phyloP scores from a whole-genome alignment of 805 yeast genomes.

The Wickerhamiella kazuoi region DNA sequence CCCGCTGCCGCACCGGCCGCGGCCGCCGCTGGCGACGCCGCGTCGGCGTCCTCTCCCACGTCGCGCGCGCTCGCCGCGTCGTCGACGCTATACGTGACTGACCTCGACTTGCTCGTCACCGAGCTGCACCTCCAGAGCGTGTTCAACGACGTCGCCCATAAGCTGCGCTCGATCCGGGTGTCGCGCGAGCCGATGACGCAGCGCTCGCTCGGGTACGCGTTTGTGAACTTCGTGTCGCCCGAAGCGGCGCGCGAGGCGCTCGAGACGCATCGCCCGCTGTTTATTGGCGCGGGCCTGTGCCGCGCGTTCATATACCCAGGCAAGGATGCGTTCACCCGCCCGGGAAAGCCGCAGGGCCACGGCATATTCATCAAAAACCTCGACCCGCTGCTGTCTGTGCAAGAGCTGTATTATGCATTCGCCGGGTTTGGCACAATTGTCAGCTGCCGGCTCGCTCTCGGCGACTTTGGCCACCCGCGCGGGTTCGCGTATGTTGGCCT shows the following conservation, averaged over 20 bases:
- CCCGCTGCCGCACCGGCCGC: too few relatives aligned
- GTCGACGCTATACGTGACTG: slow-evolving; percentile 12
- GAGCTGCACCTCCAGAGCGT: slow-evolving; percentile 12
- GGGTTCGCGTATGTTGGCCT: slow-evolving; percentile 15
- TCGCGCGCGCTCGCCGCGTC: too few relatives aligned
- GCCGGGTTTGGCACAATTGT: slow-evolving; percentile 10
- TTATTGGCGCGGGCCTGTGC: slow-evolving; percentile 12
- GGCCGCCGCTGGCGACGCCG: slow-evolving; percentile 5
- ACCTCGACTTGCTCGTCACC: slow-evolving; percentile 11
- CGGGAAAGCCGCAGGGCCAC: not conserved
- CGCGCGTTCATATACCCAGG: slow-evolving; percentile 6
- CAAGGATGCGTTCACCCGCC: not conserved
- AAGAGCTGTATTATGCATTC: slow-evolving; percentile 13
- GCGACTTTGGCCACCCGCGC: slow-evolving; percentile 13
- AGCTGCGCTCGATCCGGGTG: slow-evolving; percentile 9
- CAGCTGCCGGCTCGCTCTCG: slow-evolving; percentile 13
- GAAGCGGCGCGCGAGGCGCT: slow-evolving; percentile 10
- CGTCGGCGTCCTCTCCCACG: slow-evolving; percentile 3
- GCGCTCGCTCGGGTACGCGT: slow-evolving; percentile 9
- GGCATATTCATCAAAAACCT: slow-evolving; percentile 66
- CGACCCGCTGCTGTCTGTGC: slow-evolving; percentile 37
- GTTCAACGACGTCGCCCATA: slow-evolving; percentile 6
- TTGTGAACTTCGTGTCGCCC: slow-evolving; percentile 10
- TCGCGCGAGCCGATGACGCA: slow-evolving; percentile 11
- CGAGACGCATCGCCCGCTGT: slow-evolving; percentile 9